phyloP scores from a whole-genome alignment of 352 stramenopile genomes.

The Globisporangium mamillatum region DNA sequence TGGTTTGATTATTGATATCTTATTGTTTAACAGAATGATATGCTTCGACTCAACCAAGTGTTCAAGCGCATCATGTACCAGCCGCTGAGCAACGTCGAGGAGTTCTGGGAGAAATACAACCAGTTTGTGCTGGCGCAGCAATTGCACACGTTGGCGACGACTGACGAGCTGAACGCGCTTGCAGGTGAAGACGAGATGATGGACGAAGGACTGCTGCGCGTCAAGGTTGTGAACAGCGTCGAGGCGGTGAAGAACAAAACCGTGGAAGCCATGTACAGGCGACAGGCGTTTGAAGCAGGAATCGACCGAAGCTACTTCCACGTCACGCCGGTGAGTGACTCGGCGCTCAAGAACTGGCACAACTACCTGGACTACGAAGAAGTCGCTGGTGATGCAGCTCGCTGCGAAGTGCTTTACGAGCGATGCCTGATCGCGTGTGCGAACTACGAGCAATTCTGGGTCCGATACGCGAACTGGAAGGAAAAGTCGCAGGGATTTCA shows the following conservation, averaged over 20 bases:
- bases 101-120: slow-evolving; percentile 87
- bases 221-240: slow-evolving; percentile 80
- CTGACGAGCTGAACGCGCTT: slow-evolving; percentile 59
- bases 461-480: slow-evolving; percentile 66
- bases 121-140: slow-evolving; percentile 79
- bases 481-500: slow-evolving; percentile 56
- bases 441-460: slow-evolving; percentile 83
- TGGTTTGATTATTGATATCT: not conserved
- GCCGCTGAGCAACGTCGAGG: slow-evolving; percentile 70
- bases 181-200: slow-evolving; percentile 59
- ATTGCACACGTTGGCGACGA: slow-evolving; percentile 52
- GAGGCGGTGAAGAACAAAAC: slow-evolving; percentile 73
- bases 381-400: slow-evolving; percentile 35
- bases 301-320: slow-evolving; percentile 85
- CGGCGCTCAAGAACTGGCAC: slow-evolving; percentile 78
- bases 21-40: slow-evolving; percentile 57
- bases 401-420: slow-evolving; percentile 73
- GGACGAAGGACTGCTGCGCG: slow-evolving; percentile 75
- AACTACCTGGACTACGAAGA: slow-evolving; percentile 81
- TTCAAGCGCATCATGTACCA: slow-evolving; percentile 78
- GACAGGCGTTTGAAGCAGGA: slow-evolving; percentile 66
- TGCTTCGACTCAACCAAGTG: slow-evolving; percentile 73
- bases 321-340: slow-evolving; percentile 63
- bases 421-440: slow-evolving; percentile 79
- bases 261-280: slow-evolving; percentile 52